Conservation (phyloP, 1,139 yeast species). For the Scheffersomyces titani region DNA sequence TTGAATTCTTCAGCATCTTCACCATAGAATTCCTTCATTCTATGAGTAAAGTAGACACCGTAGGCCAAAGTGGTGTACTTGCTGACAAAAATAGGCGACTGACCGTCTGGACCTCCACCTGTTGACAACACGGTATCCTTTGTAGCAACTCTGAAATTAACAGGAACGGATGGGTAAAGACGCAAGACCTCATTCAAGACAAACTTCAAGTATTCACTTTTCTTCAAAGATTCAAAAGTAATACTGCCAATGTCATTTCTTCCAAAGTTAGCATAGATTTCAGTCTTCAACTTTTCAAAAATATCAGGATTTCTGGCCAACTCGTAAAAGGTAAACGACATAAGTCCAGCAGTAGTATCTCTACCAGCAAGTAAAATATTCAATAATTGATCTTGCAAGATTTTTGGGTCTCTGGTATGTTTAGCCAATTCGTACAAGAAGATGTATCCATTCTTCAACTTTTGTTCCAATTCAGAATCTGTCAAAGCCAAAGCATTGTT, state of each 20-base stretch:
- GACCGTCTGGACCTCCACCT: constrained; percentile 25
- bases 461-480: constrained; percentile 37
- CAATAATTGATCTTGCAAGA: constrained; percentile 46
- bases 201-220: constrained; percentile 25
- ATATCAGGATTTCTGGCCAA: constrained; percentile 42
- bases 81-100: constrained; percentile 20
- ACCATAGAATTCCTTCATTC: constrained; percentile 20
- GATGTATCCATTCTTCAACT: constrained; percentile 36
- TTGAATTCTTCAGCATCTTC: constrained; percentile 20
- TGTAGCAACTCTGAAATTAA: constrained; percentile 24
- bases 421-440: constrained; percentile 48
- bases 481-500: constrained; percentile 24
- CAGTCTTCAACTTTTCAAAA: constrained; percentile 34
- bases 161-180: constrained; percentile 27
- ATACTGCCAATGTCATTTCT: constrained; percentile 24
- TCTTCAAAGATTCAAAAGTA: constrained; percentile 24
- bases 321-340: constrained; percentile 42
- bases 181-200: constrained; percentile 27
- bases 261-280: constrained; percentile 36
- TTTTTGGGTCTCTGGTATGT: constrained; percentile 43
- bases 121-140: constrained; percentile 24
- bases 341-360: constrained; percentile 49
- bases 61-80: constrained; percentile 24
- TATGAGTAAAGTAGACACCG: constrained; percentile 21
- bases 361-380: constrained; percentile 49